Evolutionary conservation across 768 basidiomycete genomes (phyloP), one percentile per base, ranked within the genome.

Genomic region (Kwoniella dendrophila): DNA sequence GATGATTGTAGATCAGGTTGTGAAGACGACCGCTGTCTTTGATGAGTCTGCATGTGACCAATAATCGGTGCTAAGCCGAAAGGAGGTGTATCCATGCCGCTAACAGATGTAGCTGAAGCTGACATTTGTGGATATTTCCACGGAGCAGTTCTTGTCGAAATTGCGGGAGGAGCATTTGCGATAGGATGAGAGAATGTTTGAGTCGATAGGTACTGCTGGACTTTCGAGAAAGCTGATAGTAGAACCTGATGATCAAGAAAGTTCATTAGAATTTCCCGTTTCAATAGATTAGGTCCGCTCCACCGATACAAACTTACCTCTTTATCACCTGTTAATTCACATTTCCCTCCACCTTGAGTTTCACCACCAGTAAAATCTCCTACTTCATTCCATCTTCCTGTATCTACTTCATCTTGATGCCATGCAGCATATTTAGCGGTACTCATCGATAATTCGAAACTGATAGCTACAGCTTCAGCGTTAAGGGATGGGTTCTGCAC

Each of bases 311-410:
- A n/a, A n/a, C 66, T 62, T 43, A 72, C 73, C 22, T 66, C 66
- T 40, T 62, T 55, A 10, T 65, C 58, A 1, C 73, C 73, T 1
- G 71, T 75, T 18, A 75, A 30, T 48, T 75, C 73, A 34, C 58
- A 57, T 44, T 27, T 57, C 0, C 73, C 73, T 14, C 73, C 73
- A 6, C 16, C 36, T 12, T 34, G 49, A 26, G 69, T 69, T 5
- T 56, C 60, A 3, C 69, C 71, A 22, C 66, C 67, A 0, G 73
- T 71, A 36, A 72, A 75, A 47, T 75, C 73, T 11, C 33, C 59
- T 16, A 63, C 58, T 18, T 45, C 48, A 0, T 36, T 40, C 73
- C 73, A 75, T 12, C 29, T 20, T 2, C 48, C 49, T 14, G n/a
- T 12, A 20, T 22, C 27, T 14, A 32, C 22, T 33, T 51, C 55